Evolutionary conservation across 1,284 basidiomycete species (phyloP).

Genomic region (Ceratobasidium sp.): DNA sequence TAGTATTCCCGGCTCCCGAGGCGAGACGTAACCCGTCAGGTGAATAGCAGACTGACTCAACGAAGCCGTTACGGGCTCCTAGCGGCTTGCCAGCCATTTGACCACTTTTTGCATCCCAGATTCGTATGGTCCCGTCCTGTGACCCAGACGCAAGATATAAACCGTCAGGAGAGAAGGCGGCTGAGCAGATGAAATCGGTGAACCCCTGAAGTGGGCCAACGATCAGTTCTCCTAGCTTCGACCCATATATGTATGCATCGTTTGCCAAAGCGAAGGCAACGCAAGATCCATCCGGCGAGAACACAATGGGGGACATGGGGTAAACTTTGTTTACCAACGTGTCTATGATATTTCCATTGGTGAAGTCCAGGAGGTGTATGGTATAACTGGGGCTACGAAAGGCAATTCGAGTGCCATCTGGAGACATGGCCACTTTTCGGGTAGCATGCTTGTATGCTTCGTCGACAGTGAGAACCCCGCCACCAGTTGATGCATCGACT

Average conservation of each 20-base stretch:
- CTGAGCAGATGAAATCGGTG: neutral
- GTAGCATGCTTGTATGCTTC: neutral
- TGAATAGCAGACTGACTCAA: conserved; percentile 21
- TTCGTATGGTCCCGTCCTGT: conserved; percentile 1
- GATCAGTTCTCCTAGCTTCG: neutral
- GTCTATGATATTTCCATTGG: neutral
- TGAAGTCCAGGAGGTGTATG: neutral
- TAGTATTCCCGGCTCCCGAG: neutral
- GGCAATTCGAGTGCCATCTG: neutral
- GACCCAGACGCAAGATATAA: conserved; percentile 13
- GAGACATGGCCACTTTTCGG: neutral
- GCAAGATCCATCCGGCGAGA: no score
- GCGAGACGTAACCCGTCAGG: neutral
- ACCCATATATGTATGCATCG: no score
- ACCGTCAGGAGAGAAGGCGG: conserved; percentile 21
- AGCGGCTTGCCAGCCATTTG: neutral
- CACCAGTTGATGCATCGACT: neutral
- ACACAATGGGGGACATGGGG: no score
- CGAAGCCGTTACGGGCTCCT: neutral
- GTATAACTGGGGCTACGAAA: neutral
- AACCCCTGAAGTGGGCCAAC: conserved; percentile 9
- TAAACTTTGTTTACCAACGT: neutral
- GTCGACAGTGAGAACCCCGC: neutral
- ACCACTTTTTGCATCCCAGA: conserved; percentile 29
- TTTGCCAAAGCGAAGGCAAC: no score